Evolutionary conservation across 2,329 filamentous ascomycete species (phyloP), one percentile per base, ranked within the genome.

Genomic region (Colletotrichum filicis): DNA sequence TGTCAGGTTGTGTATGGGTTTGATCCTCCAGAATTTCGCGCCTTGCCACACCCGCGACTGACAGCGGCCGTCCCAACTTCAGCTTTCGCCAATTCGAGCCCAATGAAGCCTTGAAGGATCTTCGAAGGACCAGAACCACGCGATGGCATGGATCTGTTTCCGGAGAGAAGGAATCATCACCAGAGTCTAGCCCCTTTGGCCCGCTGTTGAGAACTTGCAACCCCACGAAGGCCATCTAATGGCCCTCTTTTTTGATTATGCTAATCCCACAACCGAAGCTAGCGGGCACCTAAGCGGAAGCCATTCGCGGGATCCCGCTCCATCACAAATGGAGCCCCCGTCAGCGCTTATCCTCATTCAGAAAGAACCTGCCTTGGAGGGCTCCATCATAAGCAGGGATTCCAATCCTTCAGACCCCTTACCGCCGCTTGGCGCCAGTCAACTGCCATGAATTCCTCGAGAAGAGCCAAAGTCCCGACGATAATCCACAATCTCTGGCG

Each of bases 271-370:
- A 30, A 12, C 55, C 26, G 55, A 30, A 30, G 55, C 55, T 57
- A 57, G 26, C 19, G 57, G 28, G 35, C 53, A 19, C 14, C n/a
- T 19, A 22, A 37, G 26, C 52, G 66, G 58, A 69, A 56, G 46
- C 56, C 32, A 73, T 70, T 70, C 55, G 70, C 56, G 55, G 60
- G 70, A 14, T 49, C 24, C 8, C 49, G 56, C 26, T 61, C 55
- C 60, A 70, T 56, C 53, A 24, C 30, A 56, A 26, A 69, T 57
- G 60, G 56, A 62, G 22, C 46, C 53, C 19, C 42, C 5, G 46
- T 70, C 66, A 57, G 70, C 70, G 70, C 70, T 73, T 73, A 60
- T n/a, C 65, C 70, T 14, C 35, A 56, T n/a, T 16, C 8, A 65
- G 70, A 14, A 60, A 61, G 52, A 32, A 57, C n/a, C 32, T 19